Percentiles rank a stretch among this genome's conserved stretches.
Evolutionary conservation across 352 stramenopile species (phyloP).

Genomic region (Elongisporangium senticosum): DNA sequence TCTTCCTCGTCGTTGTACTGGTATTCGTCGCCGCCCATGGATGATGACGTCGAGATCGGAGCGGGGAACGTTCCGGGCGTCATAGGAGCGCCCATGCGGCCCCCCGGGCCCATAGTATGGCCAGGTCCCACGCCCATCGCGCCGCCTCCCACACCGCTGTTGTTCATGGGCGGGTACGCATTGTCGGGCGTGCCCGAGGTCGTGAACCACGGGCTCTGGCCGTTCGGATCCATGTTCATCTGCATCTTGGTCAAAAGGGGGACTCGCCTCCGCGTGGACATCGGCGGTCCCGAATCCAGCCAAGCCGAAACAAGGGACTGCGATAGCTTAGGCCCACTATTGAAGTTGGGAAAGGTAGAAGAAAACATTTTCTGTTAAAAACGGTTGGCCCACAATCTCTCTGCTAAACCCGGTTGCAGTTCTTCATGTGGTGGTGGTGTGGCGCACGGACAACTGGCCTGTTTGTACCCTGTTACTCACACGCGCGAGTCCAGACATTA

Average conservation of each 20-base stretch:
- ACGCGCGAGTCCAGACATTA: background rate
- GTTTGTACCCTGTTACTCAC: background rate
- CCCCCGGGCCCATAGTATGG: background rate
- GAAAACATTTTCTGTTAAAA: too few relatives aligned
- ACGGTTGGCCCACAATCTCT: background rate
- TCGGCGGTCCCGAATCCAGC: background rate
- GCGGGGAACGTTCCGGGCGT: constrained; percentile 12
- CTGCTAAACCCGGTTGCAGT: background rate
- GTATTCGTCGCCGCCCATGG: constrained; percentile 19
- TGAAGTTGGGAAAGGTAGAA: too few relatives aligned
- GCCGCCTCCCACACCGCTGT: constrained; percentile 2
- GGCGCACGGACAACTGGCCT: background rate
- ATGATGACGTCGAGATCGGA: constrained; percentile 15
- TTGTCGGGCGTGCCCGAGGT: constrained; percentile 19
- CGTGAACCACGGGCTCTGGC: constrained; percentile 69
- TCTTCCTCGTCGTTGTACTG: constrained; percentile 66
- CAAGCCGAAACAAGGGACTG: background rate
- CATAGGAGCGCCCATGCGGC: constrained; percentile 9
- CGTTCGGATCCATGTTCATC: constrained; percentile 77
- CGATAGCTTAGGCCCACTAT: background rate
- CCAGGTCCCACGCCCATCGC: constrained; percentile 6
- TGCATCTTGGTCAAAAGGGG: constrained; percentile 32
- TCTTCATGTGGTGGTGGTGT: background rate
- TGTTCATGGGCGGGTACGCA: constrained; percentile 30
- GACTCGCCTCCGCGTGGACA: background rate